Conservation (phyloP, 495 filamentous ascomycete genomes). For the Corynascus novoguineensis region DNA sequence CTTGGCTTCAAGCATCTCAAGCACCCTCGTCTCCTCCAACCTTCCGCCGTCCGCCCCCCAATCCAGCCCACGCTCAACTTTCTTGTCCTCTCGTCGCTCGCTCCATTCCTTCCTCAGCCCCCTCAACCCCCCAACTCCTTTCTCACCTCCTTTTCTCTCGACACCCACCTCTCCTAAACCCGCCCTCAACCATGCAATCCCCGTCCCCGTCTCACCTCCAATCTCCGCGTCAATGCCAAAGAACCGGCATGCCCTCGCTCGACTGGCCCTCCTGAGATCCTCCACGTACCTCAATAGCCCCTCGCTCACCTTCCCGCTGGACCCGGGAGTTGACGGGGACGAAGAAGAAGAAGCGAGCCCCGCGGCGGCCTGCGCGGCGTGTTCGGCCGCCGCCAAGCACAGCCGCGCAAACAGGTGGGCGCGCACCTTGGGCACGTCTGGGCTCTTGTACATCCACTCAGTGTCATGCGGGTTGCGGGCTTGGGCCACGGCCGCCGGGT, state of each 20-base stretch:
- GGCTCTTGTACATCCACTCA: conserved; percentile 89
- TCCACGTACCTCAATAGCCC: conserved; percentile 63
- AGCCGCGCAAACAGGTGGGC: conserved; percentile 81
- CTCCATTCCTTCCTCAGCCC: conserved; percentile 67
- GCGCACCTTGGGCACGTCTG: conserved; percentile 79
- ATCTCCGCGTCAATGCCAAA: conserved; percentile 85
- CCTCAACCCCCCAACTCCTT: conserved; percentile 43
- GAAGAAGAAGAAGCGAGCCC: conserved; percentile 7
- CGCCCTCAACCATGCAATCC: conserved; percentile 74
- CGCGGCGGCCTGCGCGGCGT: conserved; percentile 56
- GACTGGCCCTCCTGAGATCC: conserved; percentile 65
- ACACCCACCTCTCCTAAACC: conserved; percentile 67
- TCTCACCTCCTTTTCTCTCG: conserved; percentile 27
- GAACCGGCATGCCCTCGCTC: conserved; percentile 81
- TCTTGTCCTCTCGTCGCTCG: conserved; percentile 62
- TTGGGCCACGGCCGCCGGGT: conserved; percentile 70
- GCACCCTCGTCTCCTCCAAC: conserved; percentile 76
- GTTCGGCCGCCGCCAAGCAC: conserved; percentile 71
- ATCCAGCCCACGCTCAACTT: conserved; percentile 60
- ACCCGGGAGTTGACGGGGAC: neutral
- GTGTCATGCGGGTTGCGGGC: conserved; percentile 70
- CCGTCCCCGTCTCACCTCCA: conserved; percentile 70
- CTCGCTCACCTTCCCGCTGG: conserved; percentile 49
- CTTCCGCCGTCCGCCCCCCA: conserved; percentile 81
- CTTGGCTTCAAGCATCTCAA: conserved; percentile 80